A percentile compares a stretch with the other conserved stretches of the same genome.
These are phyloP conservation scores for Ramaria sp. DNA, from an alignment of 768 basidiomycete genomes.

Conservation along the genomic window DNA sequence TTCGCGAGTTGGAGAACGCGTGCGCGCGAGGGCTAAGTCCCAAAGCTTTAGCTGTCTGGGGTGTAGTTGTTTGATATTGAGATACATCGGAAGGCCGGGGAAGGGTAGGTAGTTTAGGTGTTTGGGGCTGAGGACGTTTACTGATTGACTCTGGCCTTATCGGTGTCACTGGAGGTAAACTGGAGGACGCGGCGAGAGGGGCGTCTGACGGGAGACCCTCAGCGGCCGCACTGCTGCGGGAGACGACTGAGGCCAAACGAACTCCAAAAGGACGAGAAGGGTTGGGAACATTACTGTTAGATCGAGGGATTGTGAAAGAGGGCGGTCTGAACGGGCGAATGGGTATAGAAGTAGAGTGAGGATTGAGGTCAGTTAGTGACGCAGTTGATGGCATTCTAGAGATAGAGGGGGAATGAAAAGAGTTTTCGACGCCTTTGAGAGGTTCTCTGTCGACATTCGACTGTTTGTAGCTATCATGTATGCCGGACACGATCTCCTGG, in stretches of 20 bases:
- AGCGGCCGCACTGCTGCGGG: constrained; percentile 5
- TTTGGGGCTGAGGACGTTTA: neutral
- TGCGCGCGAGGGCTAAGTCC: constrained; percentile 18
- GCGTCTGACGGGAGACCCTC: no score
- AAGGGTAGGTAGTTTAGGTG: neutral
- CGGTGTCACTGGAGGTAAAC: neutral
- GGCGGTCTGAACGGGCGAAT: neutral
- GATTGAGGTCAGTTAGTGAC: neutral
- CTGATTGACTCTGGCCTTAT: neutral
- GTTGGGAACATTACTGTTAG: neutral
- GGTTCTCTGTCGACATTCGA: neutral
- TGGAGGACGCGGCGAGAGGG: neutral
- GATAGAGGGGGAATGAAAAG: neutral
- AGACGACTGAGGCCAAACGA: neutral
- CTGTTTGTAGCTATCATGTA: neutral
- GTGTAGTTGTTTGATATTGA: neutral
- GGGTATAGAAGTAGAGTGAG: neutral
- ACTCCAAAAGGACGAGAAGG: neutral
- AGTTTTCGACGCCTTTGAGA: constrained; percentile 2
- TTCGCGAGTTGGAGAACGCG: neutral
- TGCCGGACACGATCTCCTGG: neutral
- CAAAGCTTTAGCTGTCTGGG: constrained; percentile 12
- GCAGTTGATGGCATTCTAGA: neutral
- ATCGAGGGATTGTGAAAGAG: neutral
- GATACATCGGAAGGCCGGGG: no score